Conservation (phyloP, 2,329 filamentous ascomycete genomes). For the Aspergillus texensis region DNA sequence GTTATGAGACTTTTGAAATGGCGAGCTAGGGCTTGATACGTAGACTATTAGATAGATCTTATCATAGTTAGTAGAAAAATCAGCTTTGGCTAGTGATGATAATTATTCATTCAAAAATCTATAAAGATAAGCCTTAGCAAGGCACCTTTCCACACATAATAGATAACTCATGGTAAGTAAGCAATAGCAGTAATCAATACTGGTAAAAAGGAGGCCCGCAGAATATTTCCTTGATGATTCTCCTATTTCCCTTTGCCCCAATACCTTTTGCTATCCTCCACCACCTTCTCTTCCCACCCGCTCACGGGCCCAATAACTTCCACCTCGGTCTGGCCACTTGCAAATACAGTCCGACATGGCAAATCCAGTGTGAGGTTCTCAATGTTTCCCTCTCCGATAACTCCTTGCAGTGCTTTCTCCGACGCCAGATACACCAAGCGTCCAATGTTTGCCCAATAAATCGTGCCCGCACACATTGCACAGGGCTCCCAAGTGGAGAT, state of each 20-base stretch:
- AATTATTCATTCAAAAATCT: too few relatives aligned
- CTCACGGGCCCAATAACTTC: conserved; percentile 53
- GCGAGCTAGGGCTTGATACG: too few relatives aligned
- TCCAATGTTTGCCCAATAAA: conserved; percentile 58
- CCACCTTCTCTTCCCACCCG: conserved; percentile 48
- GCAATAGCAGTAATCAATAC: too few relatives aligned
- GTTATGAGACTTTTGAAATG: too few relatives aligned
- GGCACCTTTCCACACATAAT: too few relatives aligned
- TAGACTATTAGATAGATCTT: too few relatives aligned
- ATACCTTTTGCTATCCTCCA: conserved; percentile 51
- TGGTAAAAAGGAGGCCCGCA: too few relatives aligned
- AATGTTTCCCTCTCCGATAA: conserved; percentile 52
- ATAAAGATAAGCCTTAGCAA: too few relatives aligned
- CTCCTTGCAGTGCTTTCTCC: conserved; percentile 48
- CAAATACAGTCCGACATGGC: conserved; percentile 52
- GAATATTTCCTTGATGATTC: background rate
- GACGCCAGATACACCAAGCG: conserved; percentile 55
- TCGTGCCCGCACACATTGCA: conserved; percentile 54
- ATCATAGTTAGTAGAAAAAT: too few relatives aligned
- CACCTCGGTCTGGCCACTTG: conserved; percentile 52
- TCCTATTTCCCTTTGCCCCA: conserved; percentile 33
- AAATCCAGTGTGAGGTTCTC: conserved; percentile 58
- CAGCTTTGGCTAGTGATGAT: too few relatives aligned
- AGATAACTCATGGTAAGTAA: too few relatives aligned
- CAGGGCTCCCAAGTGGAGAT: conserved; percentile 60